Evolutionary conservation across 2,329 filamentous ascomycete genomes (phyloP), one percentile per base, ranked within the genome.

Genomic region (Phialophora tarda): DNA sequence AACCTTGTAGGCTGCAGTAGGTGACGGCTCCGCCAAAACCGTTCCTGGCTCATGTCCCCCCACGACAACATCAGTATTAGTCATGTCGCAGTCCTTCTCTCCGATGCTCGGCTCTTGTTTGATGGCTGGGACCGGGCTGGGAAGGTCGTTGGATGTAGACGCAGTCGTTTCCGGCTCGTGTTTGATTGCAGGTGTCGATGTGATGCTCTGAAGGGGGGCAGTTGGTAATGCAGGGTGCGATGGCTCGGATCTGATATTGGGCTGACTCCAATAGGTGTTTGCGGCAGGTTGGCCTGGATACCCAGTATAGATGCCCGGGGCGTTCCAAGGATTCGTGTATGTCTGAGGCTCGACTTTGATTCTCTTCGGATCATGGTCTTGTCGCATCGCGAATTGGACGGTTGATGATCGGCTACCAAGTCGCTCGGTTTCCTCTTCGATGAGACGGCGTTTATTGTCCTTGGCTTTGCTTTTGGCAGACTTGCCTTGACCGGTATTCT

Each of bases 321-420:
- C 24, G 8, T 51, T 38, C 59, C 56, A 65, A 6, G 56, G 1
- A 32, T 58, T 47, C 5, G 47, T 53, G 44, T 59, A 64, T 32
- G 58, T 21, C 21, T 57, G 34, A 14, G 62, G 57, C 58, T 70
- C 67, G 17, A 65, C 30, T 53, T 67, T 70, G 61, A 66, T 47
- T 57, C 66, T 69, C 50, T 71, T 71, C 21, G 30, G 34, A 17
- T 41, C 56, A 59, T 30, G 30, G 8, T 65, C 63, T 55, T 64
- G 50, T 34, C 34, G 41, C 47, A 41, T 54, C 38, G 51, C 60
- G 24, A 56, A 32, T 38, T 57, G 47, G 30, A 41, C 23, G 10
- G 44, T 6, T n/a, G 30, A 56, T 41, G 50, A 55, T 47, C 59
- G 48, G 14, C 48, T 61, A 24, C 47, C 62, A 38, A 68, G 54